Base-by-base conservation (phyloP, 2,329 filamentous ascomycete genomes). In the Fonsecaea monophora region DNA sequence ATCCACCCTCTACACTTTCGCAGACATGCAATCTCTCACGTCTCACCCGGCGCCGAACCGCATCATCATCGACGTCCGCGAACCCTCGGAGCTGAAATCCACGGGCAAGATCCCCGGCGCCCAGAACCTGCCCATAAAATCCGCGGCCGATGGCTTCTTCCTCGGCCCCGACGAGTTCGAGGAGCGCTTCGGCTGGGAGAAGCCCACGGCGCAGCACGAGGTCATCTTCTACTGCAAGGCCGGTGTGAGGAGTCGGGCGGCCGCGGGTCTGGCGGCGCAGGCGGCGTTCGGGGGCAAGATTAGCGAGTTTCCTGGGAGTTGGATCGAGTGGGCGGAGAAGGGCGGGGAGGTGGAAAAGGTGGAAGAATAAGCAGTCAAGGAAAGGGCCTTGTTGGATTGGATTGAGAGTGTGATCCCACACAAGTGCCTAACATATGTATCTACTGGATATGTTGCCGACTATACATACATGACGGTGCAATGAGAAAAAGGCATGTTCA, bases 191-290 rank as follows among this genome's bases (percentile, higher is more conserved):
- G 94, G 92, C 3, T 96, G 91, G 75, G 80, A 84, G 66, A 90
- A 92, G 68, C 94, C 90, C 0, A 73, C 74, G 67, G 83, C 86
- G 53, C 77, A 78, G 37, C 82, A 86, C 70, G 77, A 72, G 2
- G 73, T 97, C 13, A 84, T 98, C 3, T 95, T 98, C 75, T 98
- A 97, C 79, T 99, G 95, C 81, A 96, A 92, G 81, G 89, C 94
- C 0, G 95, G 95, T 1, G 92, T 98, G 70, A 84, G 95, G 76
- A 92, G 92, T 73, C 83, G 84, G 54, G 87, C 91, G 0, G 94
- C 94, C 6, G 93, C 93, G 6, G 84, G 86, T 70, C 78, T 97
- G 77, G 95, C 95, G 35, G 82, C 83, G 73, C 85, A 91, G 75
- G 90, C 89, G 1, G 94, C 94, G 9, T 98, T 91, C 84, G 79